These are phyloP conservation scores for Naematelia encephala DNA, from an alignment of 768 basidiomycete genomes.

Conservation along the genomic window DNA sequence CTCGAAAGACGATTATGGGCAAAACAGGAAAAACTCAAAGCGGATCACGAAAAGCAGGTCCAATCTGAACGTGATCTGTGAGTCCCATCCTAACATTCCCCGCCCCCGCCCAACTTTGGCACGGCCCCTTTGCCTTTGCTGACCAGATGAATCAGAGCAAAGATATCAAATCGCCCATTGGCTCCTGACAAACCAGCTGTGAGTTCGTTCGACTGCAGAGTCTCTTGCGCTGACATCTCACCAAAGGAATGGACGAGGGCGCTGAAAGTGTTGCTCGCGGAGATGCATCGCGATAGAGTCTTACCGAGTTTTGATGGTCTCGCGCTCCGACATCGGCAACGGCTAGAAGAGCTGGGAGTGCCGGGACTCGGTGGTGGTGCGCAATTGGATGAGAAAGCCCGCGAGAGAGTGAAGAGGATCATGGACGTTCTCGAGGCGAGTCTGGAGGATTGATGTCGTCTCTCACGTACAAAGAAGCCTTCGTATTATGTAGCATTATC, in stretches of 20 bases:
- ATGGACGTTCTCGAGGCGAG: slow-evolving; percentile 40
- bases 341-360: slow-evolving; percentile 33
- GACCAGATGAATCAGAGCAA: slow-evolving; percentile 17
- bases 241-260: slow-evolving; percentile 25
- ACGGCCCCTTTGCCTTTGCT: not conserved
- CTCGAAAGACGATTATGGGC: slow-evolving; percentile 41
- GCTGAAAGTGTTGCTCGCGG: slow-evolving; percentile 9
- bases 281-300: slow-evolving; percentile 29
- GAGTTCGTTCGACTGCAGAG: slow-evolving; percentile 1
- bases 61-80: slow-evolving; percentile 40
- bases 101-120: not conserved
- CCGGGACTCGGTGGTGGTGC: slow-evolving; percentile 31
- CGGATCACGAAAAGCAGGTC: slow-evolving; percentile 32
- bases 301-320: slow-evolving; percentile 33
- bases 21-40: slow-evolving; percentile 37
- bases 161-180: slow-evolving; percentile 27
- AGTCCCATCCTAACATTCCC: too few species aligned
- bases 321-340: slow-evolving; percentile 21
- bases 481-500: not conserved
- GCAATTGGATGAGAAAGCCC: slow-evolving; percentile 10
- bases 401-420: slow-evolving; percentile 31
- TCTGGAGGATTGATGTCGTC: slow-evolving; percentile 21
- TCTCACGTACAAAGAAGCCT: not conserved
- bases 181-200: slow-evolving; percentile 29
- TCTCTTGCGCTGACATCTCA: not conserved